Evolutionary conservation across 2,329 filamentous ascomycete species (phyloP).

Genomic region (Fusarium paranaense): DNA sequence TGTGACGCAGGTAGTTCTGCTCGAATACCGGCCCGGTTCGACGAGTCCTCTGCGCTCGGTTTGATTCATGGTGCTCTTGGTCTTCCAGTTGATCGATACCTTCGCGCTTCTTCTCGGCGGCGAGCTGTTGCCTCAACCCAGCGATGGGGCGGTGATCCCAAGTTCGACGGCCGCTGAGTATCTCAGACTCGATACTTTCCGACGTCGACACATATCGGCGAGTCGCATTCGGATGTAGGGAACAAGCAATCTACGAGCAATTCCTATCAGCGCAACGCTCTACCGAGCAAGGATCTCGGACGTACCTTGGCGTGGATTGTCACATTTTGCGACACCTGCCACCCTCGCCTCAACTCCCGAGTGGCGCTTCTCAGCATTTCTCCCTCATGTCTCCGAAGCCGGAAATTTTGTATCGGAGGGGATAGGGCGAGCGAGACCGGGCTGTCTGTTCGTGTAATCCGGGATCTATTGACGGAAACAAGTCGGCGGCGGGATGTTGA

Average conservation of each 20-base stretch:
- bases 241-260: slow-evolving; percentile 15
- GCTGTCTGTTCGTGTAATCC: not conserved
- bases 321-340: slow-evolving; percentile 41
- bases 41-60: not conserved
- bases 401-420: not conserved
- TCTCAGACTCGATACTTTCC: slow-evolving; percentile 17
- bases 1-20: slow-evolving; percentile 7
- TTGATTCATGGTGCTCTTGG: not conserved
- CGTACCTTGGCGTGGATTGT: slow-evolving; percentile 39
- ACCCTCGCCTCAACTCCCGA: slow-evolving; percentile 48
- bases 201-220: slow-evolving; percentile 18
- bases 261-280: slow-evolving; percentile 17
- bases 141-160: not conserved
- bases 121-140: slow-evolving; percentile 17
- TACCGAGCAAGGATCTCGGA: not conserved
- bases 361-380: slow-evolving; percentile 51
- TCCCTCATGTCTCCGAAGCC: slow-evolving; percentile 48
- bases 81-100: not conserved
- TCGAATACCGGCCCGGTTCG: not conserved
- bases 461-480: not conserved
- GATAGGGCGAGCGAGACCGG: not conserved
- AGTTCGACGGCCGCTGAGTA: slow-evolving; percentile 9
- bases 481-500: not conserved
- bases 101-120: slow-evolving; percentile 19
- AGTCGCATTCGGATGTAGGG: not conserved